Conservation (phyloP, 345 rosid species). For the Citrus inodora region DNA sequence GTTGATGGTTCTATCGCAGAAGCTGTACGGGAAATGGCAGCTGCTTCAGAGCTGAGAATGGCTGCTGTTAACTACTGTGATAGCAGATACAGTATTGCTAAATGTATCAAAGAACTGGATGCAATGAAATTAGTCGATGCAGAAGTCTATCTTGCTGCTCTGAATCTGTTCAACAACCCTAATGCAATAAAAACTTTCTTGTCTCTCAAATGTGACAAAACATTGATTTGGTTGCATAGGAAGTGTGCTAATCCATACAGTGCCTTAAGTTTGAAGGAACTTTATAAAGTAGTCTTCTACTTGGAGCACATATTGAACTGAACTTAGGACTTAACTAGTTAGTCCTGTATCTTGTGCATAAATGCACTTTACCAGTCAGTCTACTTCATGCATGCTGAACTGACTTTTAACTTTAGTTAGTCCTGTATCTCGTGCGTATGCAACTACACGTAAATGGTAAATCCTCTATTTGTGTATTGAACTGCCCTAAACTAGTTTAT, state of each 20-base stretch:
- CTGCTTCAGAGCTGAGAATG: slow-evolving; percentile 47
- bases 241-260: slow-evolving; percentile 30
- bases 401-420: not conserved
- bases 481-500: not conserved
- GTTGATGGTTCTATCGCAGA: slow-evolving; percentile 53
- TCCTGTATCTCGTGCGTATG: not conserved
- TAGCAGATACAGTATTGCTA: slow-evolving; percentile 37
- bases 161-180: slow-evolving; percentile 42
- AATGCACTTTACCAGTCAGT: not conserved
- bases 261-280: not conserved
- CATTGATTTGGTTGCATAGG: slow-evolving; percentile 43
- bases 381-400: not conserved
- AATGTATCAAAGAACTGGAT: slow-evolving; percentile 50
- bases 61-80: slow-evolving; percentile 28
- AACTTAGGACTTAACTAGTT: not conserved
- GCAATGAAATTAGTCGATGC: slow-evolving; percentile 31
- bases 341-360: not conserved
- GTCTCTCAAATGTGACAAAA: slow-evolving; percentile 40
- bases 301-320: not conserved
- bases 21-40: slow-evolving; percentile 53
- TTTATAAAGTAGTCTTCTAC: not conserved
- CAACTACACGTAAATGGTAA: no score
- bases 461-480: no score
- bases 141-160: slow-evolving; percentile 45
- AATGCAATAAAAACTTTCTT: slow-evolving; percentile 53